Conservation (phyloP, 345 rosid species). For the Eutrema yunnanense region DNA sequence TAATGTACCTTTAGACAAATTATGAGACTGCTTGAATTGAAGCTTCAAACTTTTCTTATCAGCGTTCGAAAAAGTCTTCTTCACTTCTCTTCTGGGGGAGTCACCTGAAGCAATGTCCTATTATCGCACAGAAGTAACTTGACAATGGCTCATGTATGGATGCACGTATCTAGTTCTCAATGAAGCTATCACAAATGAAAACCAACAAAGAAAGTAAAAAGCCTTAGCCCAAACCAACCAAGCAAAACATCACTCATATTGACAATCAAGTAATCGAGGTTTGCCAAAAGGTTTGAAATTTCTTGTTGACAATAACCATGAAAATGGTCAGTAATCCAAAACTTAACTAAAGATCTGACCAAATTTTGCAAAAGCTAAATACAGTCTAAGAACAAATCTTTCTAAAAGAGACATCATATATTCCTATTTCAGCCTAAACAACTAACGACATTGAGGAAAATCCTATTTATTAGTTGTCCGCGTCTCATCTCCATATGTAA, state of each 20-base stretch:
- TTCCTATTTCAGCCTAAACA: not conserved
- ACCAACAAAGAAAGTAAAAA: not conserved
- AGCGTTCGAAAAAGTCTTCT: too few relatives aligned
- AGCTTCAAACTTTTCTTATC: too few relatives aligned
- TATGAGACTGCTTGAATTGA: too few relatives aligned
- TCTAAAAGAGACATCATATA: not conserved
- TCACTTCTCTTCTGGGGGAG: too few relatives aligned
- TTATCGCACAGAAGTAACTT: slow-evolving; percentile 51
- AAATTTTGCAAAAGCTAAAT: not conserved
- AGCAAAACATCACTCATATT: not conserved
- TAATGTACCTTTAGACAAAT: too few relatives aligned
- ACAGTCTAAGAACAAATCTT: not conserved
- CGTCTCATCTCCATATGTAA: not conserved
- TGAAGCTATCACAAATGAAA: slow-evolving; percentile 45
- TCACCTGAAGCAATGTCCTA: too few relatives aligned
- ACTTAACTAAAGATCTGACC: not conserved
- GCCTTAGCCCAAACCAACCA: not conserved
- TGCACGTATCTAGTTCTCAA: slow-evolving; percentile 72
- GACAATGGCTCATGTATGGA: too few relatives aligned
- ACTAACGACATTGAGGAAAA: not conserved
- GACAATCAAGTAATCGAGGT: not conserved
- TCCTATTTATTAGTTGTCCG: not conserved
- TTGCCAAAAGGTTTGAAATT: not conserved
- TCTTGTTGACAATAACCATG: not conserved
- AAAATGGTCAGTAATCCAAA: not conserved